Base-by-base conservation (phyloP, 192 early-diverging fungal genomes). In the Podochytrium sp. region DNA sequence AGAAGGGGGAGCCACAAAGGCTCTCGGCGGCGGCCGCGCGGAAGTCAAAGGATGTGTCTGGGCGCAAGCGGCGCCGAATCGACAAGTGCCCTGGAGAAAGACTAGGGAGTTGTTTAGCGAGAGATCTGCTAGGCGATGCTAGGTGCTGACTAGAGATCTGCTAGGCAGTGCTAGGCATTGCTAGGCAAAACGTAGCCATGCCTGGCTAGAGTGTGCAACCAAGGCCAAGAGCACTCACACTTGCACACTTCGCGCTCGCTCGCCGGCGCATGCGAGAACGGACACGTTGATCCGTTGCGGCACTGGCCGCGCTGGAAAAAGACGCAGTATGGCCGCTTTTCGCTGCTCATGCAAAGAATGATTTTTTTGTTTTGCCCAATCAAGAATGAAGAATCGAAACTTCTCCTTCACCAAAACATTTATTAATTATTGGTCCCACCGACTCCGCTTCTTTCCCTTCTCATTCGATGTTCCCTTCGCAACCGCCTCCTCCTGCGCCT, bases 11-110 rank as follows among this genome's bases (percentile, higher is more conserved):
- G 14, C 6, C 10, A 25, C 55, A 6, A 10, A 6, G 6, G n/a
- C 25, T 10, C 10, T 27, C 30, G 20, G 63, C 20, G 18, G 33
- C 66, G 30, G 51, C 20, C 12, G 27, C n/a, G 35, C 16, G 29
- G n/a, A n/a, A n/a, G n/a, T n/a, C 49, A 50, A 55, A 20, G 73
- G 25, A 38, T 75, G 73, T 35, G 49, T 10, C 61, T 74, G 51
- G 7, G 59, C 62, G 55, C 73, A 75, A 4, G 7, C 18, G 49
- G 23, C 32, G 6, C 73, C 73, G 69, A 63, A 75, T 30, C 73
- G 62, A 34, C 73, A 75, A 40, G 43, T 75, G 7, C 73, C 73
- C 50, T 63, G 18, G 6, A 75, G 40, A 55, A 37, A 75, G 69
- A 34, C 73, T 73, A 23, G 14, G 23, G 66, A 47, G 25, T 40